These are phyloP conservation scores for Besnoitia besnoiti DNA, from an alignment of 169 alveolate species.

Conservation along the genomic window DNA sequence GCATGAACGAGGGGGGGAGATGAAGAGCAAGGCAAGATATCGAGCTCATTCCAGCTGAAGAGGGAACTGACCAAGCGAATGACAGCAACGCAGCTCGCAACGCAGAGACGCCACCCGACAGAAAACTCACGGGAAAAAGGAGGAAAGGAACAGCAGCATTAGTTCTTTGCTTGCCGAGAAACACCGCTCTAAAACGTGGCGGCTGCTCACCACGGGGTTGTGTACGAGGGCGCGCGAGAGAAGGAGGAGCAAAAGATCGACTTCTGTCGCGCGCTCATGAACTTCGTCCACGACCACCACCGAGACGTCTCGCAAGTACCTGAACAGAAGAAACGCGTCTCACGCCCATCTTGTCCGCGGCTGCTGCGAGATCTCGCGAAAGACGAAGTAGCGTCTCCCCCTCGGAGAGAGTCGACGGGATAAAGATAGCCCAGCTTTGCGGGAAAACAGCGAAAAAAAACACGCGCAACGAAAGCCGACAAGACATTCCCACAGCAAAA, in stretches of 20 bases:
- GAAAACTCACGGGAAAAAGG: not conserved
- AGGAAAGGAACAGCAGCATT: not conserved
- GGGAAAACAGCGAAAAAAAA: not conserved
- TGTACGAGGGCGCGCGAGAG: slow-evolving; percentile 55
- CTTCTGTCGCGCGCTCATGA: slow-evolving; percentile 97
- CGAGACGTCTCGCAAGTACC: slow-evolving; percentile 69
- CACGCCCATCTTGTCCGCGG: too few species aligned
- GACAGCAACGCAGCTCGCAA: not conserved
- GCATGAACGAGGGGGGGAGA: not conserved
- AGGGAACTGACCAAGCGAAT: not conserved
- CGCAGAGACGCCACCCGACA: not conserved
- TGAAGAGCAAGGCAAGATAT: slow-evolving; percentile 4
- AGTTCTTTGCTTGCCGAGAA: not conserved
- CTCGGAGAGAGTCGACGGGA: too few species aligned
- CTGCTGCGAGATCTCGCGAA: too few species aligned
- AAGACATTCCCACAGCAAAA: too few species aligned
- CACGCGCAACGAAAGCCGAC: not conserved
- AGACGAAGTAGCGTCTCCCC: too few species aligned
- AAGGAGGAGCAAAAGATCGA: slow-evolving; percentile 92
- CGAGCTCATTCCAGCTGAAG: not conserved
- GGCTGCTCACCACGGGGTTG: slow-evolving; percentile 27
- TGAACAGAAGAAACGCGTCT: not conserved
- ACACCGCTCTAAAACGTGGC: too few species aligned
- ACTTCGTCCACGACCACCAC: slow-evolving; percentile 99
- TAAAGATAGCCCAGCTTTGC: too few species aligned